A percentile compares a stretch with the other conserved stretches of the same genome.
Evolutionary conservation across 75 land plant genomes (phyloP).

Genomic region (Picea sitchensis): DNA sequence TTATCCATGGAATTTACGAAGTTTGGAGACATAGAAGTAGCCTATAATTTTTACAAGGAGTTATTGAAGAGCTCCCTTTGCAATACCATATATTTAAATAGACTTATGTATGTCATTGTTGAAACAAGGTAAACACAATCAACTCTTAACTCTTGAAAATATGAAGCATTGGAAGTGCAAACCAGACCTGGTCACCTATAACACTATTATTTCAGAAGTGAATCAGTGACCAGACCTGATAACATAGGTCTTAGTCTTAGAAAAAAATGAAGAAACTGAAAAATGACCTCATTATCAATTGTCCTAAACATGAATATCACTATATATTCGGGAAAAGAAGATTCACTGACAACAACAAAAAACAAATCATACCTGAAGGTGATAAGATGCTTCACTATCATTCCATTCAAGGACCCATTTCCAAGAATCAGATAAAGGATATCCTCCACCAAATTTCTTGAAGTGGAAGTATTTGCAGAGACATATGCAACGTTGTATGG

Average conservation of each 20-base stretch:
- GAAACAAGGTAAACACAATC: constrained; percentile 41
- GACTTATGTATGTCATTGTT: constrained; percentile 37
- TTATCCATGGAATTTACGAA: neutral
- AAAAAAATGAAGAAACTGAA: too few relatives aligned
- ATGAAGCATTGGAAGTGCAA: too few relatives aligned
- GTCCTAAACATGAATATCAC: too few relatives aligned
- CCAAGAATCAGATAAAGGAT: constrained; percentile 57
- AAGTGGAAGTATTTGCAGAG: constrained; percentile 48
- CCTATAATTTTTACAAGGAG: neutral
- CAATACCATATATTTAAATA: too few relatives aligned
- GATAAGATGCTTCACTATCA: constrained; percentile 30
- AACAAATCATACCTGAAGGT: constrained; percentile 64
- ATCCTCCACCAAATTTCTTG: constrained; percentile 75
- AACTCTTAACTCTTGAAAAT: constrained; percentile 25
- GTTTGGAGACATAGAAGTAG: constrained; percentile 2
- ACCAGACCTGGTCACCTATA: constrained; percentile 43
- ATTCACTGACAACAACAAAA: too few relatives aligned
- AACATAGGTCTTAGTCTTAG: too few relatives aligned
- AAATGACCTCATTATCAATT: too few relatives aligned
- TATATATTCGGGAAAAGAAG: too few relatives aligned
- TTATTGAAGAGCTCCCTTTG: neutral
- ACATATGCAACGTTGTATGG: too few relatives aligned
- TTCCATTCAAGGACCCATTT: constrained; percentile 13
- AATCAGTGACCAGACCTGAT: too few relatives aligned
- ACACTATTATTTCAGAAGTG: constrained; percentile 47